A percentile compares a stretch with the other conserved stretches of the same genome.
These are phyloP conservation scores for Salix exigua DNA, from an alignment of 345 rosid genomes.

Conservation along the genomic window DNA sequence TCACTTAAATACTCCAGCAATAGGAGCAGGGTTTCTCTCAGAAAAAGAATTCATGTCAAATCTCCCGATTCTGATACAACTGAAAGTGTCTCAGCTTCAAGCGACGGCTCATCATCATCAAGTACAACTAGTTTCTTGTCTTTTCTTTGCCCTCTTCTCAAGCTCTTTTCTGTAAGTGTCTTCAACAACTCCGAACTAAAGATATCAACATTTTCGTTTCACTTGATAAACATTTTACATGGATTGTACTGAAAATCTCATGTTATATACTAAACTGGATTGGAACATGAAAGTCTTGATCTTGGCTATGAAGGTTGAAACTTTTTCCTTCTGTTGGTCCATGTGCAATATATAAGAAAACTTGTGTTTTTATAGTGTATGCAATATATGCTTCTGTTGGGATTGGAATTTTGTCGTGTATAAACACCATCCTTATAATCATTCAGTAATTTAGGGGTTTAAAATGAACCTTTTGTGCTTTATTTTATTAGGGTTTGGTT, in stretches of 20 bases:
- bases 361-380: too few species aligned
- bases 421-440: not conserved
- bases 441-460: not conserved
- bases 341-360: too few species aligned
- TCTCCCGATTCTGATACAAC: slow-evolving; percentile 24
- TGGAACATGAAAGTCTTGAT: not conserved
- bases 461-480: not conserved
- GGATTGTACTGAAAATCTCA: not conserved
- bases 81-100: not conserved
- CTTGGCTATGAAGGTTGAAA: not conserved
- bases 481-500: not conserved
- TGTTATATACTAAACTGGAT: not conserved
- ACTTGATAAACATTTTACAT: too few species aligned
- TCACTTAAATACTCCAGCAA: slow-evolving; percentile 6
- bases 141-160: slow-evolving; percentile 72
- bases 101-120: slow-evolving; percentile 7
- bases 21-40: slow-evolving; percentile 23
- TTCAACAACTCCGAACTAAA: not conserved
- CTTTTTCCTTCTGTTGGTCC: not conserved
- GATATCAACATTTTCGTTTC: not conserved
- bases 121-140: slow-evolving; percentile 59
- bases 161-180: slow-evolving; percentile 58
- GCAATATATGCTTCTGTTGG: too few species aligned
- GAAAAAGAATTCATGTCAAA: slow-evolving; percentile 27
- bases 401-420: too few species aligned